These are phyloP conservation scores for Boletus vermiculosoides DNA, from an alignment of 768 basidiomycete genomes.

Conservation along the genomic window DNA sequence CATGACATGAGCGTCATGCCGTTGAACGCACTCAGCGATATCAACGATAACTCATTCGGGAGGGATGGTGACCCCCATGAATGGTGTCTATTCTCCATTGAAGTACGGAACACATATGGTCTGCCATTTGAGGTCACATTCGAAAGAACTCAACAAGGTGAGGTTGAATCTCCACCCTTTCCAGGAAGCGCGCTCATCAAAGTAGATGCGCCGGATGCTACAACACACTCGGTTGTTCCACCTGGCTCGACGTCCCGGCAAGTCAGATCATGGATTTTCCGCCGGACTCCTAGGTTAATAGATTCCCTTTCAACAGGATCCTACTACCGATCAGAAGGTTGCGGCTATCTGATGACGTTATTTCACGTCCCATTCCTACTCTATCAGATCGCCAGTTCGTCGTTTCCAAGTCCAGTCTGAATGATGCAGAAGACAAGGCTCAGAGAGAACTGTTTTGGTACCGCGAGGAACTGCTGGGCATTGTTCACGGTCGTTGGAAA, in stretches of 20 bases:
- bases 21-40: constrained; percentile 36
- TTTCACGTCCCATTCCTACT: constrained; percentile 75
- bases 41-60: constrained; percentile 30
- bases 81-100: constrained; percentile 86
- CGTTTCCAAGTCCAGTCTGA: constrained; percentile 68
- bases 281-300: constrained; percentile 5
- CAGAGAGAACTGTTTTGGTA: constrained; percentile 95
- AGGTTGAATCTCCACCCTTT: constrained; percentile 6
- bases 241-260: constrained; percentile 86
- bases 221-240: constrained; percentile 62
- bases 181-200: constrained; percentile 1
- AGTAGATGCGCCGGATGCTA: constrained; percentile 41
- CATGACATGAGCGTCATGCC: constrained; percentile 79
- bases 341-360: constrained; percentile 52
- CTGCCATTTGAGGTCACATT: constrained; percentile 89
- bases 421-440: constrained; percentile 53
- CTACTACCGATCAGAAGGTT: constrained; percentile 74
- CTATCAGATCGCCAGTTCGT: constrained; percentile 90
- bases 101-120: constrained; percentile 91
- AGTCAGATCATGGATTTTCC: constrained; percentile 16
- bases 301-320: constrained; percentile 40
- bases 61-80: constrained; percentile 50
- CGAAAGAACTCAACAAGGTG: constrained; percentile 63
- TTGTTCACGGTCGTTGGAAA: constrained; percentile 72
- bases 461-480: constrained; percentile 78